Conservation (phyloP, 495 filamentous ascomycete genomes). For the Talaromyces liani region DNA sequence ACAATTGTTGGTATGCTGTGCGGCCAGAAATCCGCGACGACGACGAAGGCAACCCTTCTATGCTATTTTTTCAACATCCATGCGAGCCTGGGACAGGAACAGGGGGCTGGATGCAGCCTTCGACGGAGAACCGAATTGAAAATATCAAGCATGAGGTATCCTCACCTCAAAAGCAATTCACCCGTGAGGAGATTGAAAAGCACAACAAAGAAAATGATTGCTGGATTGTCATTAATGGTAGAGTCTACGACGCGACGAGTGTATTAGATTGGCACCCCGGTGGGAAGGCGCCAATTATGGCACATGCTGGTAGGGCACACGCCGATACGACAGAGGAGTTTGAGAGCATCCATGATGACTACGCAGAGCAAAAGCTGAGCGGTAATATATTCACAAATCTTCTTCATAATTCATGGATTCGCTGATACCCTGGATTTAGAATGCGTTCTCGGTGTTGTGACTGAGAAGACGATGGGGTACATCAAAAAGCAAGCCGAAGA, state of each 20-base stretch:
- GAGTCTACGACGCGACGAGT: slow-evolving; percentile 75
- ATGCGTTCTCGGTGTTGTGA: slow-evolving; percentile 27
- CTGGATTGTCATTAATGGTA: slow-evolving; percentile 73
- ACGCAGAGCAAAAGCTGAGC: slow-evolving; percentile 22
- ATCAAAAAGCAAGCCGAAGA: slow-evolving; percentile 23
- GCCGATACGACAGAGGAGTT: slow-evolving; percentile 25
- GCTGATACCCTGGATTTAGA: slow-evolving; percentile 11
- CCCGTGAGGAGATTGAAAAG: slow-evolving; percentile 47
- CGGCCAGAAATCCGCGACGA: slow-evolving; percentile 16
- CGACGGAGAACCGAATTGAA: slow-evolving; percentile 16
- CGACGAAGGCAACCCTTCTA: slow-evolving; percentile 7
- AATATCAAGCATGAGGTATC: slow-evolving; percentile 17
- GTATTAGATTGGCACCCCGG: slow-evolving; percentile 23
- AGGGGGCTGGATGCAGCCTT: slow-evolving; percentile 18
- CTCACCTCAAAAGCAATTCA: slow-evolving; percentile 23
- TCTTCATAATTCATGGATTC: neutral
- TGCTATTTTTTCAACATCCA: slow-evolving; percentile 16
- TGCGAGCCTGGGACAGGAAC: slow-evolving; percentile 10
- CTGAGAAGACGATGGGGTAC: slow-evolving; percentile 25
- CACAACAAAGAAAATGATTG: slow-evolving; percentile 66
- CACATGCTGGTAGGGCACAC: slow-evolving; percentile 24
- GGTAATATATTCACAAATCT: slow-evolving; percentile 8
- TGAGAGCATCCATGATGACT: slow-evolving; percentile 25
- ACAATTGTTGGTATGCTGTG: slow-evolving; percentile 27
- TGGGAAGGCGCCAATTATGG: slow-evolving; percentile 23